Evolutionary conservation across 345 rosid genomes (phyloP), one percentile per base, ranked within the genome.

Genomic region (Brassica nigra): DNA sequence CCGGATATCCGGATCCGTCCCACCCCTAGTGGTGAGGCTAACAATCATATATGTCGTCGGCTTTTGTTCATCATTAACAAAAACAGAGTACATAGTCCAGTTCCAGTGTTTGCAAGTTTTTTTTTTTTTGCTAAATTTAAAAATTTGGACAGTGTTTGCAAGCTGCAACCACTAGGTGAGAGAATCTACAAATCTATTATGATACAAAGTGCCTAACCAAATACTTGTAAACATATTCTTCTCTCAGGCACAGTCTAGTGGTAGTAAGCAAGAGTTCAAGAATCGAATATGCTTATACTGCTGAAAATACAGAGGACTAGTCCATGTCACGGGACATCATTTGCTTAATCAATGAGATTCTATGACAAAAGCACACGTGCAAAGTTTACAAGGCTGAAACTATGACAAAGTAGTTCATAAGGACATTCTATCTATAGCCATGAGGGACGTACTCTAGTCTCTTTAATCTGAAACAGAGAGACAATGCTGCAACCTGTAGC

Each of bases 11-110:
- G n/a, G n/a, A n/a, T n/a, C n/a, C n/a, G n/a, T n/a, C n/a, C n/a
- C n/a, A n/a, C n/a, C n/a, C n/a, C n/a, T n/a, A 28, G 73, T 88
- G 86, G 18, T 18, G 18, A 18, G 18, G 18, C 18, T 18, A 18
- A 18, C 18, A 18, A 18, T 18, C 18, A 18, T 18, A 18, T 18
- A 18, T 18, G 18, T 18, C 18, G 18, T 18, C 18, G 18, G 18
- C 18, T 18, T 59, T 27, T 23, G 64, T 44, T 62, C 5, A 31
- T 62, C 67, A 31, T 30, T 20, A 14, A 62, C 36, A 28, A 63
- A 29, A 62, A 62, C 67, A 62, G 20, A 62, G 37, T 20, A 54
- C 65, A 61, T 5, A 61, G 54, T 4, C 7, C 54, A 47, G n/a
- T 42, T 42, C 49, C 14, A 42, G 15, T 47, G 55, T 42, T 42